Percentiles rank a stretch among this genome's conserved stretches.
phyloP scores from a whole-genome alignment of 352 stramenopile genomes.

The Globisporangium apiculatum region DNA sequence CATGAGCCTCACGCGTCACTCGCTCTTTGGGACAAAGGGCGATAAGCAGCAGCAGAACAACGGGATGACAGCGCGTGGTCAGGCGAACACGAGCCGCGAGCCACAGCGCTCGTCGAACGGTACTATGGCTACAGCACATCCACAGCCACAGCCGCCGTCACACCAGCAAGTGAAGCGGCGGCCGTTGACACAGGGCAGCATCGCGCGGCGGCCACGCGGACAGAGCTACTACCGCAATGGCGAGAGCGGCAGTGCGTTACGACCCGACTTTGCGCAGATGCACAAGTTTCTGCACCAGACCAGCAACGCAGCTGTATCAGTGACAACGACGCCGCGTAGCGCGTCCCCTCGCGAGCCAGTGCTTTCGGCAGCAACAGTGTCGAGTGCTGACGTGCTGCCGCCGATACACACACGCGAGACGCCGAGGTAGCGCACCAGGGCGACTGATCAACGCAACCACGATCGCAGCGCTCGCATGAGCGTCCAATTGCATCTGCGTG shows the following conservation, averaged over 20 bases:
- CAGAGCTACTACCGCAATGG: conserved; percentile 20
- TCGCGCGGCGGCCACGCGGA: conserved; percentile 21
- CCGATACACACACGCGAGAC: no score
- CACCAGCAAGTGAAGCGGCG: conserved; percentile 20
- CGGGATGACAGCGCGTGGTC: background rate
- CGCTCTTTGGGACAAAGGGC: conserved; percentile 41
- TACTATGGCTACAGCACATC: background rate
- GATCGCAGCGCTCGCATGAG: no score
- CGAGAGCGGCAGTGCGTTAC: conserved; percentile 12
- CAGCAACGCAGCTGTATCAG: background rate
- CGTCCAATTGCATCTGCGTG: no score
- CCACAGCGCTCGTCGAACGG: background rate
- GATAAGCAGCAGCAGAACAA: conserved; percentile 9
- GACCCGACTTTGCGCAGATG: conserved; percentile 50
- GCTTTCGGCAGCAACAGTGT: background rate
- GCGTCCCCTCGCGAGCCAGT: background rate
- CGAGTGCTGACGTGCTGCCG: no score
- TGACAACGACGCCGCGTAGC: background rate
- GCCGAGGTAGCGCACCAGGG: no score
- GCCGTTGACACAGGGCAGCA: conserved; percentile 38
- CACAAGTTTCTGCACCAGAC: conserved; percentile 69
- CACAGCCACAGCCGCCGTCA: background rate
- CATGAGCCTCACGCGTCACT: conserved; percentile 46
- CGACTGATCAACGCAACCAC: no score
- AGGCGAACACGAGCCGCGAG: conserved; percentile 4